These are phyloP conservation scores for Stevia rebaudiana DNA, from an alignment of 140 eudicot species.

Conservation along the genomic window DNA sequence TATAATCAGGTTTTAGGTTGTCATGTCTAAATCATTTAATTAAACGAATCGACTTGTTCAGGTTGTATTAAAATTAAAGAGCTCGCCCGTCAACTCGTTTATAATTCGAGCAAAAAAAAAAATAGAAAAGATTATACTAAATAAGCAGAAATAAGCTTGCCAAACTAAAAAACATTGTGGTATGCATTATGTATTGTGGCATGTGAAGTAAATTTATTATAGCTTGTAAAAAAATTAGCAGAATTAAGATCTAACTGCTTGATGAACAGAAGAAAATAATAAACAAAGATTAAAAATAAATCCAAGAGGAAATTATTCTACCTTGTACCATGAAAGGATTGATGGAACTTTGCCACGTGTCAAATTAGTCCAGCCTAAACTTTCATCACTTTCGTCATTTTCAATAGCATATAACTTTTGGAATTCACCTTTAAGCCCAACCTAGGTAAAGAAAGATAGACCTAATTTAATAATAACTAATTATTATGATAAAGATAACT, in stretches of 20 bases:
- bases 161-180: neutral
- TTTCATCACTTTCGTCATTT: constrained; percentile 26
- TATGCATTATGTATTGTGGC: neutral
- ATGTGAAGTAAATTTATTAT: neutral
- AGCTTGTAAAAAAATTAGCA: neutral
- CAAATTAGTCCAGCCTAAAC: constrained; percentile 53
- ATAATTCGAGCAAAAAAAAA: too few species aligned
- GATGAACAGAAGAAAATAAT: neutral
- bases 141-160: too few species aligned
- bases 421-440: constrained; percentile 86
- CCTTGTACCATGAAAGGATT: constrained; percentile 91
- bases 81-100: too few species aligned
- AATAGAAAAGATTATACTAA: too few species aligned
- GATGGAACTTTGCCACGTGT: constrained; percentile 43
- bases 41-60: too few species aligned
- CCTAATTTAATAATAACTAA: constrained; percentile 12
- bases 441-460: too few species aligned
- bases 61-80: too few species aligned
- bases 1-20: too few species aligned
- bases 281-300: too few species aligned
- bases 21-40: too few species aligned
- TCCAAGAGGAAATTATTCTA: too few species aligned
- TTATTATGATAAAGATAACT: constrained; percentile 11
- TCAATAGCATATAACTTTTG: constrained; percentile 39
- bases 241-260: neutral